Conservation (phyloP, 2,329 filamentous ascomycete species). For the Penicillium brasilianum region DNA sequence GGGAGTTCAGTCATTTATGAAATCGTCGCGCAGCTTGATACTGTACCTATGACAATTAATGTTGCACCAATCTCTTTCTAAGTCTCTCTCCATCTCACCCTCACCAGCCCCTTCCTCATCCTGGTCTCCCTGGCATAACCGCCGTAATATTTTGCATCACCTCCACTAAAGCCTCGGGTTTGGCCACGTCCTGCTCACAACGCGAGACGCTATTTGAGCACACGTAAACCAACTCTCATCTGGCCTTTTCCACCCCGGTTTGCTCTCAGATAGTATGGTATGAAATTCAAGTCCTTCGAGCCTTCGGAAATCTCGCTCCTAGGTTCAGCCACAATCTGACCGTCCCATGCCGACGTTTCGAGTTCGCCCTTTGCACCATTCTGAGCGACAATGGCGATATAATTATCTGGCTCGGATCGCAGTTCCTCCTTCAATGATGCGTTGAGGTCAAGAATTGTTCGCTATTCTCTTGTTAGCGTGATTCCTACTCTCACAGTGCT, state of each 20-base stretch:
- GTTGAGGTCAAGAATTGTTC: conserved; percentile 20
- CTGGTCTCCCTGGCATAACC: too few species aligned
- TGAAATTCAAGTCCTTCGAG: conserved; percentile 51
- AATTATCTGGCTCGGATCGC: conserved; percentile 21
- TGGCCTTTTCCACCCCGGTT: conserved; percentile 61
- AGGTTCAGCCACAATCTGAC: conserved; percentile 27
- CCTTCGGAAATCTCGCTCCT: conserved; percentile 21
- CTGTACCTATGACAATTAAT: too few species aligned
- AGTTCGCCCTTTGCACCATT: conserved; percentile 31
- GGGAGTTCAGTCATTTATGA: too few species aligned
- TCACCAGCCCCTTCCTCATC: too few species aligned
- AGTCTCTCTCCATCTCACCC: too few species aligned
- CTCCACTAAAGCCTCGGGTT: too few species aligned
- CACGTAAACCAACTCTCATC: conserved; percentile 53
- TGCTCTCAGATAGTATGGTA: conserved; percentile 62
- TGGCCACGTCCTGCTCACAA: too few species aligned
- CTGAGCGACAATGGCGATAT: conserved; percentile 22
- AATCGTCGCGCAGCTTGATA: too few species aligned
- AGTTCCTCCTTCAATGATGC: conserved; percentile 19
- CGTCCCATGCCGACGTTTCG: conserved; percentile 36
- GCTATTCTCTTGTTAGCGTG: conserved; percentile 8
- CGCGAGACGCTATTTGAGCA: too few species aligned
- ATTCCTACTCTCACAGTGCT: background rate
- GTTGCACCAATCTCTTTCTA: too few species aligned
- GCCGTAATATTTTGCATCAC: too few species aligned